Evolutionary conservation across 129 eudicot genomes (phyloP), one percentile per base, ranked within the genome.

Genomic region (Escallonia rubra): DNA sequence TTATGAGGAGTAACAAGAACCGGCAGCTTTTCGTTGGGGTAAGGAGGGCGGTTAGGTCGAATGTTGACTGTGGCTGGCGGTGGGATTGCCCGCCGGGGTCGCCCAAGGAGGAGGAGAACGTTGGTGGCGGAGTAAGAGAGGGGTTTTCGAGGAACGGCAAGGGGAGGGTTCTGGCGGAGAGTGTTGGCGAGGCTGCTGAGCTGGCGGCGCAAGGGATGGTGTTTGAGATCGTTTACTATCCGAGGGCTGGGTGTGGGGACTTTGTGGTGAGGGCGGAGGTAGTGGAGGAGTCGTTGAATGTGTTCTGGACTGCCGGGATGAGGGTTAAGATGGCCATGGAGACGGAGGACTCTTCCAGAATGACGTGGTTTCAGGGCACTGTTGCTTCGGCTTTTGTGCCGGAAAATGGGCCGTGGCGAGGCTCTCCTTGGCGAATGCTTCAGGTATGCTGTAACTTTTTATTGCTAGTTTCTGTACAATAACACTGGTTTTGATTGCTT

Each of bases 341-440:
- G 58, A 69, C 82, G 2, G 87, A 85, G 65, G 91, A 82, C 43
- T 66, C 69, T 3, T 69, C 91, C 0, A 61, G 83, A 46, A 42
- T 57, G 73, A 66, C 76, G 0, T 85, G 83, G 85, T 64, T 69
- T 67, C 78, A 76, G 41, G 91, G 91, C 43, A 73, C 81, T 15
- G 79, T 85, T 23, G 23, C 71, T 0, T 76, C 78, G 0, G 85
- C 66, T 54, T 43, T 49, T 42, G 64, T 68, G 5, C 51, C 68
- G 15, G 76, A 74, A 23, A 65, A 49, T 55, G 81, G 76, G 10
- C 72, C 55, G 6, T 78, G 81, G 80, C 76, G 64, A n/a, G 80
- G 79, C 58, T 83, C 98, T 66, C 86, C 84, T 0, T 91, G 98
- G 98, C 72, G 82, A 59, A 84, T 85, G 74, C 95, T 91, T 52